Evolutionary conservation across 257 asterid genomes (phyloP).

Genomic region (Parsonsia alboflavescens): DNA sequence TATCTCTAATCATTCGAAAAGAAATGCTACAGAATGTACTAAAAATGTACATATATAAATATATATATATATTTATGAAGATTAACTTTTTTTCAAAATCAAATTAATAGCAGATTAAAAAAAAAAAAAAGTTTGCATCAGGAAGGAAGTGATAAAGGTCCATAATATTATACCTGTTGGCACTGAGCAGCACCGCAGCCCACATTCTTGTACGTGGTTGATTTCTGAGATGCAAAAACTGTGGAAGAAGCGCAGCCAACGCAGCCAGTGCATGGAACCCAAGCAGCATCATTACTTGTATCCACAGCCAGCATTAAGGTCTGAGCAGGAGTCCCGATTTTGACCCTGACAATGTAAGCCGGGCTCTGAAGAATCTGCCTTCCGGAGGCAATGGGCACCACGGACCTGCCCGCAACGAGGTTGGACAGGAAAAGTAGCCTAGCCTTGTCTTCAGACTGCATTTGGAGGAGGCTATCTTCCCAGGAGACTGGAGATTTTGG

Average conservation of each 20-base stretch:
- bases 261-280: conserved; percentile 77
- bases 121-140: too few species aligned
- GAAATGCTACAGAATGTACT: too few species aligned
- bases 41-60: too few species aligned
- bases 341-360: conserved; percentile 55
- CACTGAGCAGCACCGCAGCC: conserved; percentile 62
- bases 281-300: conserved; percentile 75
- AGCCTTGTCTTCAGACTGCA: conserved; percentile 58
- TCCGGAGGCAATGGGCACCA: conserved; percentile 68
- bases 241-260: conserved; percentile 54
- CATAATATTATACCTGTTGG: conserved; percentile 41
- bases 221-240: conserved; percentile 36
- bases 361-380: conserved; percentile 62
- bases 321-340: conserved; percentile 77
- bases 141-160: too few species aligned
- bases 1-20: too few species aligned
- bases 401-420: conserved; percentile 58
- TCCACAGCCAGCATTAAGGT: conserved; percentile 59
- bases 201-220: conserved; percentile 54
- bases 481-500: conserved; percentile 43
- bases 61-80: too few species aligned
- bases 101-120: too few species aligned
- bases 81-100: too few species aligned
- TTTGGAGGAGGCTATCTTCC: conserved; percentile 56
- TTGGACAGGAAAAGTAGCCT: conserved; percentile 53